Evolutionary conservation across 768 basidiomycete species (phyloP), one percentile per base, ranked within the genome.

Genomic region (Termitomyces bulborhizus): DNA sequence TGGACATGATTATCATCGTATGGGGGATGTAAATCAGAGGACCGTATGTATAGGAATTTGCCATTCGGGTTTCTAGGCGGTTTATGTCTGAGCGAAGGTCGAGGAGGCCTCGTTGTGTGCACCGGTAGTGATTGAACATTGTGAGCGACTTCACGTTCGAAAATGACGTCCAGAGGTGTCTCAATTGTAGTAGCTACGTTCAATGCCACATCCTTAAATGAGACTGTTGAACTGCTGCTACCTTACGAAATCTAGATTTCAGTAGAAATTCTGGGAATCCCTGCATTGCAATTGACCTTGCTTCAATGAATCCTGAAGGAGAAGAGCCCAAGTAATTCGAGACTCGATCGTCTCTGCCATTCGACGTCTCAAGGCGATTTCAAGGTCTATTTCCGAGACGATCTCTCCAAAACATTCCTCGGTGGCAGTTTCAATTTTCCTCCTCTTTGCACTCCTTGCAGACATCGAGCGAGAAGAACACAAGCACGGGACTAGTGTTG

Each of bases 291-390:
- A 59, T 60, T 42, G 47, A 73, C 71, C 69, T 58, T 68, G 62
- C 51, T 62, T 43, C 24, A 79, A 61, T 31, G 71, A 64, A 36
- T 76, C 67, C 56, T 74, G 71, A 34, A 82, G 62, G 32, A 71
- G 44, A n/a, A 67, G 46, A 39, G 78, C 80, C 81, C 79, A 81
- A 51, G 71, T 65, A 37, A 82, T 77, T 36, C 79, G 71, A 7
- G 73, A 70, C 58, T 78, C 68, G 31, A 79, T 57, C 3, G 74
- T 74, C 48, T 70, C 63, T 16, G 69, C 67, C 31, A 81, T 60
- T 50, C 75, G 72, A 51, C 72, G 62, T 46, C 75, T 71, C 18
- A 81, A 52, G 6, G 69, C 68, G 40, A 82, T 78, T 60, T 82
- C 80, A 3, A 78, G 62, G 60, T 77, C 72, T 46, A 82, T 64